Evolutionary conservation across 2,329 filamentous ascomycete genomes (phyloP), one percentile per base, ranked within the genome.

Genomic region (Fusarium kyushuense): DNA sequence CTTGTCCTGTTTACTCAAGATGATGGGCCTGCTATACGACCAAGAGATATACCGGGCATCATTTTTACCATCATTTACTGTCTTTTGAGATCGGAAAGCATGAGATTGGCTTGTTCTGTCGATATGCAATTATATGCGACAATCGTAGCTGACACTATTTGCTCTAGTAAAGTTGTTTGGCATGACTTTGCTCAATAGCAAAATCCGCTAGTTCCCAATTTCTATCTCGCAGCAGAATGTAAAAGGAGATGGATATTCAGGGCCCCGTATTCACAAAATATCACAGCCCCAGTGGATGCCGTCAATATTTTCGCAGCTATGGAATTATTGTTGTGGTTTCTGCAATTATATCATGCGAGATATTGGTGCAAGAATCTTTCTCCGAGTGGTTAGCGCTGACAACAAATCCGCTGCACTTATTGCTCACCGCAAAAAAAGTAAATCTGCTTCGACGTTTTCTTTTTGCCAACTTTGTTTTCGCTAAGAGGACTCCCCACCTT

Each of bases 321-420:
- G 14, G 13, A 16, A 23, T 9, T 41, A 13, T 5, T 23, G 23
- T 27, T 16, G 5, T 13, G 17, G 6, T 11, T 27, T 8, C 17
- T n/a, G 13, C n/a, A 10, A 7, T n/a, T 10, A n/a, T 10, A 45
- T 2, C 17, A 29, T 14, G n/a, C 25, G 17, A 14, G 25, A 29
- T 19, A 30, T 45, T 29, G 25, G 25, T 45, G 41, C 41, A 45
- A 29, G 17, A 27, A 29, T 29, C 12, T 45, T 45, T 5, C 25
- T 45, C 25, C 25, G 25, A 19, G 17, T 9, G 16, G 23, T 59
- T 60, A 60, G 58, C 32, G 54, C 58, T 60, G 38, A 60, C 54
- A 32, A 32, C 36, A 27, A 12, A 25, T 21, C 47, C 52, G 40
- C 40, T n/a, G 6, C 27, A 32, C 14, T 17, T 30, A n/a, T 19